Evolutionary conservation across 225 moss, liverwort and hornwort genomes (phyloP), one percentile per base, ranked within the genome.

Genomic region (Lunularia cruciata): DNA sequence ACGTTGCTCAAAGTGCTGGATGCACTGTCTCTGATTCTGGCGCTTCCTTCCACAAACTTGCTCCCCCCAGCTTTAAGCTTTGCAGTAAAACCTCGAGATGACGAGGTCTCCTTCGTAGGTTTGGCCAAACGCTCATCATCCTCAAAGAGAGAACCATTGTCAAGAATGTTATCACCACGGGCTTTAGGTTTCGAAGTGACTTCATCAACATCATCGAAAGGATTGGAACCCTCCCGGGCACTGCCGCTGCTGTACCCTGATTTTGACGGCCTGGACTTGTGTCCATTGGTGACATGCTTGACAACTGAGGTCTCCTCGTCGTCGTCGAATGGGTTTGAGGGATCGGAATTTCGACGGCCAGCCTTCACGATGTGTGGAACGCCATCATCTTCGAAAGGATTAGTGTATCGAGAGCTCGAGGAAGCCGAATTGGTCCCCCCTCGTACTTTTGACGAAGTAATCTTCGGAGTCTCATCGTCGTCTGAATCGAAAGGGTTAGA

Each of bases 401-500:
- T 81, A 4, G 67, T 19, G 56, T 77, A 81, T 1, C 71, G 67
- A 22, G 73, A 65, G 19, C 65, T 65, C 9, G 73, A 73, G 14
- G 73, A 52, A 2, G 77, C 55, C 16, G 70, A 70, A 37, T 67
- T 75, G 33, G 69, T 71, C 37, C 46, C 71, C 27, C 71, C 43
- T 45, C 15, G 67, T 67, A 31, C 52, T 45, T 28, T 53, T 30
- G 56, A 63, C 4, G 67, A 3, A 16, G n/a, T 2, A 34, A 49
- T 15, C 22, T 52, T 32, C 54, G 34, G 77, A 77, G 45, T 54
- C 42, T 68, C 68, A 20, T 82, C 78, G 26, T 82, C 78, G 34
- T 78, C 77, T 9, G 82, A 82, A 65, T 82, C 78, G 14, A 82
- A 82, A 18, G 82, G 82, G 42, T 82, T 82, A 3, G 49, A 67